phyloP scores from a whole-genome alignment of 192 early-diverging fungal species.

The Gryganskiella cystojenkinii region DNA sequence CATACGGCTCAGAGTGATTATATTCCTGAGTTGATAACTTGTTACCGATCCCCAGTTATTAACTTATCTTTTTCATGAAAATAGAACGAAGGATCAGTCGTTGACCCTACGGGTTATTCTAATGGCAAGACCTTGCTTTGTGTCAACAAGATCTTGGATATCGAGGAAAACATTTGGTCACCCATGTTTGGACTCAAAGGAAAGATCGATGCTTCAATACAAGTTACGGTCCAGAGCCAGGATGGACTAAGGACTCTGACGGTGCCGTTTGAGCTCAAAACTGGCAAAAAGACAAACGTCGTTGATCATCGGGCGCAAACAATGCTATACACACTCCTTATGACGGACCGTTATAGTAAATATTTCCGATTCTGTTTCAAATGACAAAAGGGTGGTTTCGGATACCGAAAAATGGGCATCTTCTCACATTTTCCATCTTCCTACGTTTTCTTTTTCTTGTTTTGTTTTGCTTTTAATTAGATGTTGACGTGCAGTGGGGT shows the following conservation, averaged over 20 bases:
- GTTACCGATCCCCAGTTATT: not conserved
- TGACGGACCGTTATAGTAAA: slow-evolving; percentile 86
- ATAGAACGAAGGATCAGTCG: slow-evolving; percentile 18
- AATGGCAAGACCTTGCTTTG: slow-evolving; percentile 35
- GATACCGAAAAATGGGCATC: no score
- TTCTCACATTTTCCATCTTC: not conserved
- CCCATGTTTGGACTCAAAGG: slow-evolving; percentile 94
- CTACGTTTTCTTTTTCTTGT: slow-evolving; percentile 2
- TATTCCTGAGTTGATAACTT: not conserved
- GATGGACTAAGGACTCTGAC: slow-evolving; percentile 45
- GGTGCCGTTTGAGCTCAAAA: slow-evolving; percentile 91
- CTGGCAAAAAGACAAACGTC: slow-evolving; percentile 69
- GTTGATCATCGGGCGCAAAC: slow-evolving; percentile 86
- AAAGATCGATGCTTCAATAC: slow-evolving; percentile 84
- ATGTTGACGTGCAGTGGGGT: slow-evolving; percentile 72
- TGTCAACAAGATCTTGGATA: slow-evolving; percentile 79
- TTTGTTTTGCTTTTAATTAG: slow-evolving; percentile 32
- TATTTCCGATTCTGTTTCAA: no score
- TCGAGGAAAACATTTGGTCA: slow-evolving; percentile 95
- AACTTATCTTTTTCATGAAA: not conserved
- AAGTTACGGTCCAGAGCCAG: slow-evolving; percentile 34
- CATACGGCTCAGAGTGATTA: not conserved
- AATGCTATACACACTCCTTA: slow-evolving; percentile 83
- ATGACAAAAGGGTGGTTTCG: no score
- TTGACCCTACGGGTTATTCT: not conserved